These are phyloP conservation scores for Pseudomicrostroma phylloplanum DNA, from an alignment of 1,284 basidiomycete species.

Conservation along the genomic window DNA sequence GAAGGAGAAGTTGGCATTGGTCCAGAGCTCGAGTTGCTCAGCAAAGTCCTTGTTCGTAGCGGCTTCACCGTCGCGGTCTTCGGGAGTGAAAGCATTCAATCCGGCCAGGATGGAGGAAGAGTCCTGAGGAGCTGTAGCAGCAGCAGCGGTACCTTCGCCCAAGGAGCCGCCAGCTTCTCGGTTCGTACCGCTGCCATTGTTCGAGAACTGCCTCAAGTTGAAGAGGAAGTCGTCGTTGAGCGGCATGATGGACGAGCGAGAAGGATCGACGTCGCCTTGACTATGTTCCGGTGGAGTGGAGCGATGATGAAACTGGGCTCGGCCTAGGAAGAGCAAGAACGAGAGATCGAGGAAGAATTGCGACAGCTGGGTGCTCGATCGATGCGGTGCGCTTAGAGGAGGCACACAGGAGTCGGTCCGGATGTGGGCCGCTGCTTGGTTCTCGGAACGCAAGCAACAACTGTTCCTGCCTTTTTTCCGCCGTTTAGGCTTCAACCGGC, in stretches of 20 bases:
- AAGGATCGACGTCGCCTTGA: too few relatives aligned
- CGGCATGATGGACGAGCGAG: not conserved
- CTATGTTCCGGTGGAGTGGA: too few relatives aligned
- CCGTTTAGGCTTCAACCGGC: too few relatives aligned
- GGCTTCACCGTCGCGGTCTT: constrained; percentile 17
- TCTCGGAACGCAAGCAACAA: too few relatives aligned
- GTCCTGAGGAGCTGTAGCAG: not conserved
- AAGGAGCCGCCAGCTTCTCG: not conserved
- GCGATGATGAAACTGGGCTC: too few relatives aligned
- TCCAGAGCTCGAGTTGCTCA: constrained; percentile 49
- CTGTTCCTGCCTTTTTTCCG: too few relatives aligned
- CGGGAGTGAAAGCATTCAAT: constrained; percentile 27
- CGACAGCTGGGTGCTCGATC: too few relatives aligned
- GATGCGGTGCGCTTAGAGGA: too few relatives aligned
- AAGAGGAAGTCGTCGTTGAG: constrained; percentile 4
- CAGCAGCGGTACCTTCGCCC: not conserved
- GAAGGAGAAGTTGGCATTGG: constrained; percentile 49
- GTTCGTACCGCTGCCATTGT: not conserved
- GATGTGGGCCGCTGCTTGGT: too few relatives aligned
- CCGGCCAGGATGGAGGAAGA: constrained; percentile 24
- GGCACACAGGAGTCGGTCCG: too few relatives aligned
- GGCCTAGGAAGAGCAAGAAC: too few relatives aligned
- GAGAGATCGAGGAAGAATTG: too few relatives aligned
- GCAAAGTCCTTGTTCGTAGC: constrained; percentile 35
- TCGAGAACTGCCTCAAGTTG: not conserved